phyloP scores from a whole-genome alignment of 1,284 basidiomycete species.

The Somion occarium region DNA sequence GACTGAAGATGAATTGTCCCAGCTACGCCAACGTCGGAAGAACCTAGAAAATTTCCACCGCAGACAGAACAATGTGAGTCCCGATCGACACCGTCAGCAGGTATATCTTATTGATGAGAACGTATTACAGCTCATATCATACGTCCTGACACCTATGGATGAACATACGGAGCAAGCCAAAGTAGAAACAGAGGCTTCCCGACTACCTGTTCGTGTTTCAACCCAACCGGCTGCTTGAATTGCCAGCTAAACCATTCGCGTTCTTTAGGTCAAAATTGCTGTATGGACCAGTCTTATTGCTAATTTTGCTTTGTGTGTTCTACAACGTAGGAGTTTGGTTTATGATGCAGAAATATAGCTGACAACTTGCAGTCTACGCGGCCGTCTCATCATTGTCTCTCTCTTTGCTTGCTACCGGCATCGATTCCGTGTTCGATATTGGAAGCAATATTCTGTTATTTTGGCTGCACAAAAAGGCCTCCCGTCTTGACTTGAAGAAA shows the following conservation, averaged over 20 bases:
- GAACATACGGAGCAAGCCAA: constrained; percentile 75
- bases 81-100: constrained; percentile 6
- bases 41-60: constrained; percentile 70
- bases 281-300: constrained; percentile 77
- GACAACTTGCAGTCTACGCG: constrained; percentile 64
- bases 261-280: constrained; percentile 76
- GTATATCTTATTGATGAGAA: not conserved
- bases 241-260: constrained; percentile 16
- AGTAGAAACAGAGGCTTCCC: constrained; percentile 56
- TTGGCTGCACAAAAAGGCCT: constrained; percentile 76
- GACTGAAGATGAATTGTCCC: constrained; percentile 54
- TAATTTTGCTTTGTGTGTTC: constrained; percentile 67
- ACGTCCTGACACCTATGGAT: constrained; percentile 86
- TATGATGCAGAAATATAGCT: too few relatives aligned
- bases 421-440: constrained; percentile 90
- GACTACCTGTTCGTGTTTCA: constrained; percentile 51
- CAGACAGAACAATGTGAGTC: constrained; percentile 75
- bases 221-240: constrained; percentile 9
- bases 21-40: constrained; percentile 48
- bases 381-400: constrained; percentile 84
- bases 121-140: constrained; percentile 64
- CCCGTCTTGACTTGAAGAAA: constrained; percentile 70
- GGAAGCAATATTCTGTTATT: constrained; percentile 87
- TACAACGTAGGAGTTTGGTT: constrained; percentile 73
- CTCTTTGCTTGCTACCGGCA: constrained; percentile 85